Percentiles rank a stretch among this genome's conserved stretches.
These are phyloP conservation scores for Tilletia indica DNA, from an alignment of 1,284 basidiomycete species.

Conservation along the genomic window DNA sequence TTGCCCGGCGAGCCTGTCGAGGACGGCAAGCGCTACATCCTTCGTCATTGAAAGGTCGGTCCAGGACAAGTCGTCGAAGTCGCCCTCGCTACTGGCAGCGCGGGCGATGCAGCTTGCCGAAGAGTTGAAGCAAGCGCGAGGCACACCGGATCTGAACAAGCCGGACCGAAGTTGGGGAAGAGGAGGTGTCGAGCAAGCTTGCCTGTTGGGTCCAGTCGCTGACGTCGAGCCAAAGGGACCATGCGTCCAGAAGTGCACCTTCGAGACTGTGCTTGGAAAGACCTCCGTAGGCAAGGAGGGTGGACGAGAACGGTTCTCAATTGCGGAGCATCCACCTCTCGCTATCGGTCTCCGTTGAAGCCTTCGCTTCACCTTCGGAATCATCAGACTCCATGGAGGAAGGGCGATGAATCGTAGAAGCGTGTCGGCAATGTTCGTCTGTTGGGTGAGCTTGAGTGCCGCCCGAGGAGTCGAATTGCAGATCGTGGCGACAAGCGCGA, in stretches of 20 bases:
- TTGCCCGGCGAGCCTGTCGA: background rate
- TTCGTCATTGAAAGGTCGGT: background rate
- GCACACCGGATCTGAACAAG: background rate
- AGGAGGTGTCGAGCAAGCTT: background rate
- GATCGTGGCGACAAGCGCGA: conserved; percentile 6
- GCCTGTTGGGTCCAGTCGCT: background rate
- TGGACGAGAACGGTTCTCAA: background rate
- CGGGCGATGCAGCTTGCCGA: conserved; percentile 8
- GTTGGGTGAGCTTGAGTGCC: conserved; percentile 6
- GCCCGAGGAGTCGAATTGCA: conserved; percentile 4
- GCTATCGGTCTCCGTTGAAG: background rate
- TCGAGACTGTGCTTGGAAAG: conserved; percentile 12
- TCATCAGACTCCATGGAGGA: background rate
- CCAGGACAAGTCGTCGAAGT: conserved; percentile 3
- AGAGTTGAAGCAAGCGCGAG: background rate
- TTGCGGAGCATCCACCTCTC: background rate
- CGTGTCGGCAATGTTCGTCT: background rate
- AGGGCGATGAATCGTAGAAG: background rate
- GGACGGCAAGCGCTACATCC: background rate
- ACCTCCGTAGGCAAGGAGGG: background rate
- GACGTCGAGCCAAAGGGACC: conserved; percentile 16
- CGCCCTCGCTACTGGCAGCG: conserved; percentile 3
- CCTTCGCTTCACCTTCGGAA: background rate
- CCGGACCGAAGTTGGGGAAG: background rate
- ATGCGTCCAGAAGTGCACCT: conserved; percentile 1